phyloP scores from a whole-genome alignment of 805 yeast genomes.

The Scheffersomyces stipitis region DNA sequence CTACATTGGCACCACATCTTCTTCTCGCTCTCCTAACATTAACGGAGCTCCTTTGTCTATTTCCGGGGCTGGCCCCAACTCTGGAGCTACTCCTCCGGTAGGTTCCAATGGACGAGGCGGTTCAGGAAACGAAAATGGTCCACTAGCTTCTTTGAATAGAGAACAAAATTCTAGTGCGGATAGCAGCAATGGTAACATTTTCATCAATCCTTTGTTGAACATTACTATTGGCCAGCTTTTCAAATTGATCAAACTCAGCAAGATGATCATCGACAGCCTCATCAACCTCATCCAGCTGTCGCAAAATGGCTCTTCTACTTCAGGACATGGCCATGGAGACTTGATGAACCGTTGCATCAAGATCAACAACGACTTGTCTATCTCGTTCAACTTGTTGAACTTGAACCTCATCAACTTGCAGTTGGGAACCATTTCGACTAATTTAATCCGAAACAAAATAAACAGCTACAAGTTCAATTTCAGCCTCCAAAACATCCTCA shows the following conservation, averaged over 20 bases:
- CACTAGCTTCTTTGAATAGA: too few species aligned
- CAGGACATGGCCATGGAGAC: slow-evolving; percentile 20
- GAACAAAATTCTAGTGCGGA: not conserved
- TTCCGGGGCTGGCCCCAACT: not conserved
- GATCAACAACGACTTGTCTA: slow-evolving; percentile 37
- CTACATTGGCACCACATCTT: slow-evolving; percentile 21
- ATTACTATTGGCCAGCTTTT: slow-evolving; percentile 32
- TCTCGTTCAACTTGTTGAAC: slow-evolving; percentile 30
- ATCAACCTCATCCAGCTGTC: slow-evolving; percentile 12
- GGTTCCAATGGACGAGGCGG: slow-evolving; percentile 1
- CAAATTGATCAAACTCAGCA: slow-evolving; percentile 34
- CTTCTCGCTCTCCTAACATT: not conserved
- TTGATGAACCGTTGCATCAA: slow-evolving; percentile 29
- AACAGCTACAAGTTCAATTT: slow-evolving; percentile 28
- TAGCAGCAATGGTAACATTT: not conserved
- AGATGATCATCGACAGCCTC: slow-evolving; percentile 34
- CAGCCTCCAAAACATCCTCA: slow-evolving; percentile 5
- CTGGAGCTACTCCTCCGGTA: not conserved
- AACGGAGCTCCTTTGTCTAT: too few species aligned
- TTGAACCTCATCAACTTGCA: slow-evolving; percentile 19
- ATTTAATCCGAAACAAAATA: slow-evolving; percentile 24
- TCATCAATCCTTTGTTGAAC: slow-evolving; percentile 32
- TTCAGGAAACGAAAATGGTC: too few species aligned
- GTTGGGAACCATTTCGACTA: slow-evolving; percentile 24
- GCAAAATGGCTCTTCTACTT: not conserved